Evolutionary conservation across 1,284 basidiomycete genomes (phyloP).

Genomic region (Ganoderma sp.): DNA sequence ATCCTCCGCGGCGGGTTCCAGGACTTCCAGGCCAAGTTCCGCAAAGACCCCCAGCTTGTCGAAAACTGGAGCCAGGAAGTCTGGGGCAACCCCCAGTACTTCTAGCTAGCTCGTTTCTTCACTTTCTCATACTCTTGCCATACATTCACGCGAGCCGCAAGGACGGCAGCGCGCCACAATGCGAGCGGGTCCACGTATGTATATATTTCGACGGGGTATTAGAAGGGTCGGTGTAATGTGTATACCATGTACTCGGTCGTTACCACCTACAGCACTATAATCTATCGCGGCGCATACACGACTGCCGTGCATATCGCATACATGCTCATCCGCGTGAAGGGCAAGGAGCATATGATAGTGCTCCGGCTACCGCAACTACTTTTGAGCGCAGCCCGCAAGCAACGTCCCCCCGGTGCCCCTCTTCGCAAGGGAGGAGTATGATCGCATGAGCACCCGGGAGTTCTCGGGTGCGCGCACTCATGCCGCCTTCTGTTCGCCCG

Average conservation of each 20-base stretch:
- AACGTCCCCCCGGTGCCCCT: neutral
- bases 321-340: neutral
- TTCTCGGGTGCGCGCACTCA: conserved; percentile 2
- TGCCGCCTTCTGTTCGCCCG: conserved; percentile 19
- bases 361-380: neutral
- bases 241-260: conserved; percentile 8
- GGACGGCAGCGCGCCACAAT: neutral
- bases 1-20: conserved; percentile 75
- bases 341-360: neutral
- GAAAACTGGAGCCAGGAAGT: conserved; percentile 75
- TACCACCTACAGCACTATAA: conserved; percentile 6
- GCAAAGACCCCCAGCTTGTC: conserved; percentile 71
- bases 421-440: neutral
- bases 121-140: neutral
- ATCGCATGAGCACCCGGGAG: no score
- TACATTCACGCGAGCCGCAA: neutral
- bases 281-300: neutral
- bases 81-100: conserved; percentile 48
- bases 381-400: neutral
- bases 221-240: neutral
- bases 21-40: conserved; percentile 71
- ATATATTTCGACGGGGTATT: conserved; percentile 1
- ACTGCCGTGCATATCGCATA: neutral
- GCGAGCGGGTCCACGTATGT: neutral
- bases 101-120: conserved; percentile 8